Evolutionary conservation across 2,329 filamentous ascomycete genomes (phyloP).

Genomic region (Colletotrichum lini): DNA sequence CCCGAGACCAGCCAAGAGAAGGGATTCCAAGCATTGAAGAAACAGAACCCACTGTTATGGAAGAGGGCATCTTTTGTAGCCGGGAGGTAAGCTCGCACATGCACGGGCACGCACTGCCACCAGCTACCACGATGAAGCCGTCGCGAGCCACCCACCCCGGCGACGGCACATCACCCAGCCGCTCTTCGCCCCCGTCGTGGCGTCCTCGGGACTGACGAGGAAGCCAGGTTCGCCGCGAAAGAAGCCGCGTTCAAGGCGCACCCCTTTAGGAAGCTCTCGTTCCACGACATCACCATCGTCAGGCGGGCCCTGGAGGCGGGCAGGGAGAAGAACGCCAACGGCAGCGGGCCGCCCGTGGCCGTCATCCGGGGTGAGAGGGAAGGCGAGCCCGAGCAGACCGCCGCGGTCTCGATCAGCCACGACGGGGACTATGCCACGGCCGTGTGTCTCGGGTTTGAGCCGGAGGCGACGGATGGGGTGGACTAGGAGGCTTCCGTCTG

Average conservation of each 20-base stretch:
- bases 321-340: constrained; percentile 46
- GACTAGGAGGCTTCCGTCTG: neutral
- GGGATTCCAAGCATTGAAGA: constrained; percentile 27
- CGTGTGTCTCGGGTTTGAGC: constrained; percentile 69
- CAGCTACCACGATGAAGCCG: neutral
- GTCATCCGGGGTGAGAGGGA: constrained; percentile 53
- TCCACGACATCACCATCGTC: constrained; percentile 71
- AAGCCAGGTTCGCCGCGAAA: constrained; percentile 77
- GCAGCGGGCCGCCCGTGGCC: constrained; percentile 61
- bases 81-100: constrained; percentile 55
- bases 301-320: constrained; percentile 42
- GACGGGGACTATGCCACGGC: constrained; percentile 87
- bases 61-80: constrained; percentile 59
- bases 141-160: neutral
- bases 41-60: constrained; percentile 49
- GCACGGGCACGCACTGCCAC: neutral
- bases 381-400: constrained; percentile 64
- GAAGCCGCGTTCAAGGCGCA: constrained; percentile 83
- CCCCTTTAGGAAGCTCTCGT: constrained; percentile 69
- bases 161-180: neutral
- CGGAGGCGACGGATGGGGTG: neutral
- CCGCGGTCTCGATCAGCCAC: constrained; percentile 86
- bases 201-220: neutral
- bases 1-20: neutral
- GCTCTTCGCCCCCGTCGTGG: neutral